Conservation (phyloP, 768 basidiomycete species). For the Amanita phalloides region DNA sequence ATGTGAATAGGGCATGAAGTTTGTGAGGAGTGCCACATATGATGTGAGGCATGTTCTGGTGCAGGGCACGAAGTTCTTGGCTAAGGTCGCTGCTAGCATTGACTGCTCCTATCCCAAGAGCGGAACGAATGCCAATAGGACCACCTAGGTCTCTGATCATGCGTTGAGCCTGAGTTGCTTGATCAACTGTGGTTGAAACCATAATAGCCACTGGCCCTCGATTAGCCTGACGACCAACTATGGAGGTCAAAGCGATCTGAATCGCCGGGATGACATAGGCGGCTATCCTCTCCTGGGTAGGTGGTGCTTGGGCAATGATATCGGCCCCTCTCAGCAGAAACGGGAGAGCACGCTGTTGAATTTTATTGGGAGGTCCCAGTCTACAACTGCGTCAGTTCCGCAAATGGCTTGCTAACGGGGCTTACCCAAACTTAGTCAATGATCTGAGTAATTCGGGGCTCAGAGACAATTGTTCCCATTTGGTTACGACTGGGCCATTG, state of each 20-base stretch:
- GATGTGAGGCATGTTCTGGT: slow-evolving; percentile 90
- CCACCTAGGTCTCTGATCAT: slow-evolving; percentile 93
- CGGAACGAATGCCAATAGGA: slow-evolving; percentile 85
- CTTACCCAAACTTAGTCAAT: slow-evolving; percentile 89
- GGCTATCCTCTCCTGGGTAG: slow-evolving; percentile 96
- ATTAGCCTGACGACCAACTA: slow-evolving; percentile 37
- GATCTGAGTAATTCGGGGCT: slow-evolving; percentile 83
- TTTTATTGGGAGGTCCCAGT: slow-evolving; percentile 97
- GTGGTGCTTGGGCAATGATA: slow-evolving; percentile 97
- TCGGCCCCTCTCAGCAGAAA: slow-evolving; percentile 91
- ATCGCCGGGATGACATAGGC: slow-evolving; percentile 93
- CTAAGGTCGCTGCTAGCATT: slow-evolving; percentile 48
- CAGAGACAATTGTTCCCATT: slow-evolving; percentile 91
- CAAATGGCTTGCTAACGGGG: slow-evolving; percentile 7
- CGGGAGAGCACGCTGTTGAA: slow-evolving; percentile 93
- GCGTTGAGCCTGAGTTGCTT: slow-evolving; percentile 93
- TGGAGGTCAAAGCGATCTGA: slow-evolving; percentile 65
- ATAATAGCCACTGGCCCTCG: slow-evolving; percentile 86
- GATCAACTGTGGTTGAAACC: slow-evolving; percentile 97
- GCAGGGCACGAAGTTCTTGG: slow-evolving; percentile 74
- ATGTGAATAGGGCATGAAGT: slow-evolving; percentile 82
- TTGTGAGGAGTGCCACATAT: slow-evolving; percentile 97
- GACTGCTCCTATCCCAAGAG: slow-evolving; percentile 76
- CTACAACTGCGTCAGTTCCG: slow-evolving; percentile 25
- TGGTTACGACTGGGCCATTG: slow-evolving; percentile 73